These are phyloP conservation scores for Saturnispora saitoi DNA, from an alignment of 805 yeast genomes.

Conservation along the genomic window DNA sequence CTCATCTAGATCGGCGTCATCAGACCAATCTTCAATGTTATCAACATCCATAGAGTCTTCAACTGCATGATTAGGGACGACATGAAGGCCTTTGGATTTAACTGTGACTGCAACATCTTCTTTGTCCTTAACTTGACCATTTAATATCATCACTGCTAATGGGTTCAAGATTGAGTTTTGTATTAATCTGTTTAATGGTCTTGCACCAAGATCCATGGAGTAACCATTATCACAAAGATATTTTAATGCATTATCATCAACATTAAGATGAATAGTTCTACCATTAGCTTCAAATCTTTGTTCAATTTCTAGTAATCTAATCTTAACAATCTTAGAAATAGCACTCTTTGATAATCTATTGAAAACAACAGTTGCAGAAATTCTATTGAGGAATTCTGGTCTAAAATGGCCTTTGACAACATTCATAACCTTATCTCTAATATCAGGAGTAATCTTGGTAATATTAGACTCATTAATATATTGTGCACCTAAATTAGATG, in stretches of 20 bases:
- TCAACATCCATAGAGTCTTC: constrained; percentile 45
- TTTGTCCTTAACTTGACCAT: constrained; percentile 81
- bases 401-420: constrained; percentile 85
- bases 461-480: constrained; percentile 59
- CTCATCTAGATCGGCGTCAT: constrained; percentile 48
- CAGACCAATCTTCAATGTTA: constrained; percentile 53
- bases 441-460: constrained; percentile 54
- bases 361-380: constrained; percentile 86
- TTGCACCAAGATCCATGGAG: constrained; percentile 90
- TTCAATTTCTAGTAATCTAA: constrained; percentile 79
- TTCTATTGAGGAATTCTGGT: constrained; percentile 95
- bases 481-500: constrained; percentile 95
- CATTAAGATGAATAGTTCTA: constrained; percentile 61
- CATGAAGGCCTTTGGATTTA: constrained; percentile 59
- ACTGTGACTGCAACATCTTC: constrained; percentile 67
- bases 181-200: constrained; percentile 89
- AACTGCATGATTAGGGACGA: constrained; percentile 76
- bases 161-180: constrained; percentile 81
- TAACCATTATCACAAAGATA: constrained; percentile 82
- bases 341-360: constrained; percentile 88
- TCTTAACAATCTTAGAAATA: constrained; percentile 81
- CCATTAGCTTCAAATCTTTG: constrained; percentile 78
- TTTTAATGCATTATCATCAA: constrained; percentile 70
- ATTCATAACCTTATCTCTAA: constrained; percentile 73
- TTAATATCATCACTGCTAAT: constrained; percentile 80